Conservation (phyloP, 1,284 basidiomycete genomes). For the Microbotryum saponariae region DNA sequence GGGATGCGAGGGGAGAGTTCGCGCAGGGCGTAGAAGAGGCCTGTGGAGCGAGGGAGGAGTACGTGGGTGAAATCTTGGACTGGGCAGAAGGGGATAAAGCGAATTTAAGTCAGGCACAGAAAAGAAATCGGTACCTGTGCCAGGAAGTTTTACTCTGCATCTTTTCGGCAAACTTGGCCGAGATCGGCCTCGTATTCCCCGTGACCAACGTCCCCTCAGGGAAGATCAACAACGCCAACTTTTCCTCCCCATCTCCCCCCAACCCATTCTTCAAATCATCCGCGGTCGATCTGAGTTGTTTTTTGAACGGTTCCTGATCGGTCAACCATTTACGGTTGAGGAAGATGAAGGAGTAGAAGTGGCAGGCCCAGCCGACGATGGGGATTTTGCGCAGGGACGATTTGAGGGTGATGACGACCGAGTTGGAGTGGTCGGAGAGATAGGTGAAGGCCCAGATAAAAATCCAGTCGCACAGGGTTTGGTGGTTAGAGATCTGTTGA, state of each 20-base stretch:
- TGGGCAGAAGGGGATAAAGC: too few species aligned
- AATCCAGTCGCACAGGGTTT: conserved; percentile 29
- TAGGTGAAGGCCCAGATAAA: conserved; percentile 32
- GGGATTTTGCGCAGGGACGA: conserved; percentile 79
- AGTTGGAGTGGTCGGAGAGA: conserved; percentile 40
- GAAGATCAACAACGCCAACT: conserved; percentile 40
- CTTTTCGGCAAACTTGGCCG: conserved; percentile 72
- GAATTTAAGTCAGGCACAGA: too few species aligned
- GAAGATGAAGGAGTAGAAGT: conserved; percentile 84
- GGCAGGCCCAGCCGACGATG: conserved; percentile 75
- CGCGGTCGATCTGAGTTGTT: conserved; percentile 14
- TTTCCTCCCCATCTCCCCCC: conserved; percentile 1
- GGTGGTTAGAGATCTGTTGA: conserved; percentile 26
- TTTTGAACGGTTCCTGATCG: conserved; percentile 13
- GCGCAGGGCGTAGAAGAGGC: conserved; percentile 72
- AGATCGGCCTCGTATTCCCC: conserved; percentile 69
- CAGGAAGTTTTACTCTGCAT: conserved; percentile 55
- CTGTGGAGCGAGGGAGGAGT: conserved; percentile 83
- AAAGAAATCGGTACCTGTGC: conserved; percentile 1
- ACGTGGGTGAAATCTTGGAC: conserved; percentile 60
- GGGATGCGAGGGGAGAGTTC: conserved; percentile 70
- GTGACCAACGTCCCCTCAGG: conserved; percentile 89
- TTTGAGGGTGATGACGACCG: conserved; percentile 82
- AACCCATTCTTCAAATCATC: background rate
- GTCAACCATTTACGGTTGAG: conserved; percentile 44